Percentiles rank a stretch among this genome's conserved stretches.
Conservation (phyloP, 495 filamentous ascomycete species). For the Trichoderma orchidacearum region DNA sequence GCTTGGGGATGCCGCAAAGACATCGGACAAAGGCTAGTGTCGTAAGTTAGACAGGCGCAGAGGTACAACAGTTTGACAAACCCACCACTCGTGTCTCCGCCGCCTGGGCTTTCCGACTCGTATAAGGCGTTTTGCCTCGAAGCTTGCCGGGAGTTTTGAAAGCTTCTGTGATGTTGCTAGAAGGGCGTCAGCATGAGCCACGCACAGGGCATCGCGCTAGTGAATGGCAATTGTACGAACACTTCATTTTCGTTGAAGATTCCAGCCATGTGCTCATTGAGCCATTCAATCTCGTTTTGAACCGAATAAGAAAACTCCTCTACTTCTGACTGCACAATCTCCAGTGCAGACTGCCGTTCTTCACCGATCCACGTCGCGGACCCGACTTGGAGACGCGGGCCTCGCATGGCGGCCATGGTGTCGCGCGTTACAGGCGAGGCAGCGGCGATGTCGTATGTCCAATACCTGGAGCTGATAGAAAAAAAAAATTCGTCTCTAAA, state of each 20-base stretch:
- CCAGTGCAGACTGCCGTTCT: slow-evolving; percentile 31
- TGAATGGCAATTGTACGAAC: slow-evolving; percentile 31
- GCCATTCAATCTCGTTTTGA: slow-evolving; percentile 84
- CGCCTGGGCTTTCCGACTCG: slow-evolving; percentile 52
- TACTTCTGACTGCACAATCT: slow-evolving; percentile 47
- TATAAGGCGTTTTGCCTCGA: slow-evolving; percentile 85
- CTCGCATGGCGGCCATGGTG: slow-evolving; percentile 36
- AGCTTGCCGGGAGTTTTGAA: slow-evolving; percentile 96
- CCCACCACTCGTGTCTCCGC: slow-evolving; percentile 56
- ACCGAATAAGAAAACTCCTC: slow-evolving; percentile 84
- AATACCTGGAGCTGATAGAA: neutral
- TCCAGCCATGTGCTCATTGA: slow-evolving; percentile 94
- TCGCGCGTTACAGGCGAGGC: neutral
- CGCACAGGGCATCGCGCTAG: neutral
- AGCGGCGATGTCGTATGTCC: neutral
- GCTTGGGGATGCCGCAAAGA: slow-evolving; percentile 48
- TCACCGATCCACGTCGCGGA: slow-evolving; percentile 40
- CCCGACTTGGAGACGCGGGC: slow-evolving; percentile 39
- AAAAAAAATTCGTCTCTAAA: neutral
- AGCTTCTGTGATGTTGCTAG: slow-evolving; percentile 73
- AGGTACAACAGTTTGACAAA: slow-evolving; percentile 5
- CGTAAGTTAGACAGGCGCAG: neutral
- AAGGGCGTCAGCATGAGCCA: slow-evolving; percentile 20
- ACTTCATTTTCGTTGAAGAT: slow-evolving; percentile 78
- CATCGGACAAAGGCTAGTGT: slow-evolving; percentile 64